phyloP scores from a whole-genome alignment of 768 basidiomycete species.

The Candolleomyces efflorescens region DNA sequence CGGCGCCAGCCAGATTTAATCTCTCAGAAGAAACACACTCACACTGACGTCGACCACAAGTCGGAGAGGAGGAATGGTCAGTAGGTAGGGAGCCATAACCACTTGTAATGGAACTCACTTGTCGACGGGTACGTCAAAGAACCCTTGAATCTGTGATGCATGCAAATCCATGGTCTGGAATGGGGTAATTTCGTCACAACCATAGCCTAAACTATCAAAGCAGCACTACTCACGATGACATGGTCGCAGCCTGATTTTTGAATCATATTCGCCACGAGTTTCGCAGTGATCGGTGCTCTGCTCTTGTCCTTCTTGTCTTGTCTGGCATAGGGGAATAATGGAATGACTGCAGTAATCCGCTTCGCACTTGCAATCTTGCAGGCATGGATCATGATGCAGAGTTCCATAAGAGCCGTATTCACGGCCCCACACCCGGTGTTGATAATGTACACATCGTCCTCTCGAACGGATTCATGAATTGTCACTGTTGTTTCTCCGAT shows the following conservation, averaged over 20 bases:
- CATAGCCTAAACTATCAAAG: background rate
- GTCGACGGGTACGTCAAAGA: slow-evolving; percentile 99
- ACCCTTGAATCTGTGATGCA: slow-evolving; percentile 98
- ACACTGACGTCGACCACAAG: slow-evolving; percentile 19
- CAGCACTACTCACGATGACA: slow-evolving; percentile 71
- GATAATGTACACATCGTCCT: slow-evolving; percentile 98
- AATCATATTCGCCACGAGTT: slow-evolving; percentile 97
- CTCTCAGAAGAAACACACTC: slow-evolving; percentile 12
- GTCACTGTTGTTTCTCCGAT: slow-evolving; percentile 91
- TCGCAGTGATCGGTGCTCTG: slow-evolving; percentile 95
- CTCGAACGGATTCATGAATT: slow-evolving; percentile 92
- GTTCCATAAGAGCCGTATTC: slow-evolving; percentile 95
- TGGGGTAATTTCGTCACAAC: slow-evolving; percentile 5
- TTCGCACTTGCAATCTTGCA: slow-evolving; percentile 99
- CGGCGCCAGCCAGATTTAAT: slow-evolving; percentile 14
- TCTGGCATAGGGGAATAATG: slow-evolving; percentile 93
- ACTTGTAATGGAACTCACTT: slow-evolving; percentile 63
- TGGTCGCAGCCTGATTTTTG: slow-evolving; percentile 93
- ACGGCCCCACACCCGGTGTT: slow-evolving; percentile 85
- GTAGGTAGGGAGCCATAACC: slow-evolving; percentile 6
- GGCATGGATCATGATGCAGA: slow-evolving; percentile 98
- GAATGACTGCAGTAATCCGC: slow-evolving; percentile 97
- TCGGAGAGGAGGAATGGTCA: slow-evolving; percentile 10
- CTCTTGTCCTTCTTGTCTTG: slow-evolving; percentile 99
- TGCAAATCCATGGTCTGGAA: slow-evolving; percentile 95